Evolutionary conservation across 371 early-diverging fungal species (phyloP).

Genomic region (Syncephalastrum contaminatum): DNA sequence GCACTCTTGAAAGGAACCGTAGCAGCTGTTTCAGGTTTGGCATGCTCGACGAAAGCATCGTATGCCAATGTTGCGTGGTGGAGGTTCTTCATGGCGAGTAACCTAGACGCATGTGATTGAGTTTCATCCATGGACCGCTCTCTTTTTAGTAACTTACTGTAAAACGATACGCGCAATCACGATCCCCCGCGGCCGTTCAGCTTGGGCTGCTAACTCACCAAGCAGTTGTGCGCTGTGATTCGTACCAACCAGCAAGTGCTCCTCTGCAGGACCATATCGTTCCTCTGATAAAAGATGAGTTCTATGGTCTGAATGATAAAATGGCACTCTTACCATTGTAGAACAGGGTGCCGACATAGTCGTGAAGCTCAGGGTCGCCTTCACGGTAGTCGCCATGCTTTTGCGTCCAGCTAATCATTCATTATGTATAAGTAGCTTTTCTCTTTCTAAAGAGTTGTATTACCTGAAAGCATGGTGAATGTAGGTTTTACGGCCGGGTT

Average conservation of each 20-base stretch:
- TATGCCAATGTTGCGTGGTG: slow-evolving; percentile 71
- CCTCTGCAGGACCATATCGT: slow-evolving; percentile 67
- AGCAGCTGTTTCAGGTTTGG: slow-evolving; percentile 27
- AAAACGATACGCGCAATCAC: slow-evolving; percentile 80
- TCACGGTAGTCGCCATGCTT: slow-evolving; percentile 55
- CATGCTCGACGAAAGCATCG: slow-evolving; percentile 52
- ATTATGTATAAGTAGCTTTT: neutral
- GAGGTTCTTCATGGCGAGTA: slow-evolving; percentile 68
- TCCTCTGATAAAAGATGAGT: slow-evolving; percentile 33
- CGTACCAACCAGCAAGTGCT: slow-evolving; percentile 75
- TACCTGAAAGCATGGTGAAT: slow-evolving; percentile 49
- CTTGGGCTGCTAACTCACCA: slow-evolving; percentile 65
- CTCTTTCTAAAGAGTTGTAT: neutral
- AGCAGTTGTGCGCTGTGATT: slow-evolving; percentile 74
- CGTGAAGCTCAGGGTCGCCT: slow-evolving; percentile 85
- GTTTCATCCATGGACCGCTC: neutral
- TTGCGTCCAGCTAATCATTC: slow-evolving; percentile 66
- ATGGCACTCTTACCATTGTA: slow-evolving; percentile 47
- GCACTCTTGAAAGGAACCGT: slow-evolving; percentile 34
- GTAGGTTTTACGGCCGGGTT: slow-evolving; percentile 44
- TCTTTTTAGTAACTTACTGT: slow-evolving; percentile 50
- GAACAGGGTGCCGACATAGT: slow-evolving; percentile 76
- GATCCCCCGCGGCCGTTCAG: slow-evolving; percentile 61
- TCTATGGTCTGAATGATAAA: neutral
- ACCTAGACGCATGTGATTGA: slow-evolving; percentile 9